phyloP scores from a whole-genome alignment of 805 yeast genomes.

The Priceomyces haplophilus region DNA sequence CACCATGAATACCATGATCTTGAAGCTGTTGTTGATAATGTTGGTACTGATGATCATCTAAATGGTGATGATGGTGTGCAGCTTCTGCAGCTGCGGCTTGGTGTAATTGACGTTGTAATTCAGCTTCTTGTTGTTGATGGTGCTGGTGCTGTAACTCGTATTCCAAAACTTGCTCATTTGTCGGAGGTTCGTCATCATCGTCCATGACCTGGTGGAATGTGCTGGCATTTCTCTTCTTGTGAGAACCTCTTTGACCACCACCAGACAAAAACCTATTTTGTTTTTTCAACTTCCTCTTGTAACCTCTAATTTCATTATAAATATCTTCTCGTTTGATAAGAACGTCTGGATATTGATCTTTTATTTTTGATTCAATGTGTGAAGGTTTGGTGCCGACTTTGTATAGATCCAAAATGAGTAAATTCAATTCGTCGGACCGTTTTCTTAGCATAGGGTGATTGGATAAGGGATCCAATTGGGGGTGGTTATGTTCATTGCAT shows the following conservation, averaged over 20 bases:
- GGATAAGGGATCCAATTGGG: slow-evolving; percentile 52
- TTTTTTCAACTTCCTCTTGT: slow-evolving; percentile 49
- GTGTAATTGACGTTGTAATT: slow-evolving; percentile 23
- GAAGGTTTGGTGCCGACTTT: slow-evolving; percentile 55
- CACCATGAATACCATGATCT: slow-evolving; percentile 18
- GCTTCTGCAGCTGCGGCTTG: slow-evolving; percentile 25
- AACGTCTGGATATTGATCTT: slow-evolving; percentile 51
- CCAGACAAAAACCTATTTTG: slow-evolving; percentile 26
- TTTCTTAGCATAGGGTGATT: slow-evolving; percentile 58
- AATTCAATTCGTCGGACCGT: slow-evolving; percentile 50
- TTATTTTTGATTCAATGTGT: slow-evolving; percentile 50
- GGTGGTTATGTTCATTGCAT: slow-evolving; percentile 57
- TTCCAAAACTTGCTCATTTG: slow-evolving; percentile 15
- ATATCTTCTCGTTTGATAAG: slow-evolving; percentile 56
- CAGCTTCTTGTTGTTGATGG: slow-evolving; percentile 21
- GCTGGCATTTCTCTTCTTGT: slow-evolving; percentile 25
- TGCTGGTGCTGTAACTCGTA: slow-evolving; percentile 18
- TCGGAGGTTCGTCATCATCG: slow-evolving; percentile 16
- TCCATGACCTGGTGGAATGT: slow-evolving; percentile 23
- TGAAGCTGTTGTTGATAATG: slow-evolving; percentile 31
- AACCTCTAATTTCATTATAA: slow-evolving; percentile 55
- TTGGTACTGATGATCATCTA: slow-evolving; percentile 21
- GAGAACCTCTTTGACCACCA: slow-evolving; percentile 12
- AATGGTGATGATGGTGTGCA: slow-evolving; percentile 24
- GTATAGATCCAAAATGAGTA: slow-evolving; percentile 49